phyloP scores from a whole-genome alignment of 2,329 filamentous ascomycete genomes.

The Exophiala oligosperma region DNA sequence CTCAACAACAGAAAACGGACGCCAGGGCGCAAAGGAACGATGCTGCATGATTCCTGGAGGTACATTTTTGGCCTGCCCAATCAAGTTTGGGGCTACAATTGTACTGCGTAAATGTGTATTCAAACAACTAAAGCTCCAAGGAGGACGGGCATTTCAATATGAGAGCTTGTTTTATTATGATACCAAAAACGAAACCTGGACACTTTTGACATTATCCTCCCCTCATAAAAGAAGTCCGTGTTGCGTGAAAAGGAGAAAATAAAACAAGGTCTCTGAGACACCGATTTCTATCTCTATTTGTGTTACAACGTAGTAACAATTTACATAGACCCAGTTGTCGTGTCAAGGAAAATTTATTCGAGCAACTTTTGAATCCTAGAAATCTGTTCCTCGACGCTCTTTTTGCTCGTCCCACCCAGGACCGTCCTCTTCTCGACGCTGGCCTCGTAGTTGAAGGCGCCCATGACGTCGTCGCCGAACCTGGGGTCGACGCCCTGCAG shows the following conservation, averaged over 20 bases:
- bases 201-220: not conserved
- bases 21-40: constrained; percentile 5
- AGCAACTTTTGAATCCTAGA: constrained; percentile 13
- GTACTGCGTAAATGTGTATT: not conserved
- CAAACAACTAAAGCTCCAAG: too few relatives aligned
- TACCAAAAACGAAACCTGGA: not conserved
- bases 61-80: not conserved
- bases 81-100: not conserved
- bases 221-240: not conserved
- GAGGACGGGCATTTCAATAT: too few relatives aligned
- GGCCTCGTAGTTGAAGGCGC: constrained; percentile 72
- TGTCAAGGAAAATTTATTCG: not conserved
- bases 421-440: constrained; percentile 78
- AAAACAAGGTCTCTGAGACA: not conserved
- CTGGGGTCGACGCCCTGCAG: constrained; percentile 66
- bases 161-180: not conserved
- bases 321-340: not conserved
- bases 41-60: not conserved
- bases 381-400: constrained; percentile 63
- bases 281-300: not conserved
- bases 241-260: too few relatives aligned
- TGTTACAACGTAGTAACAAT: not conserved
- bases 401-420: constrained; percentile 75
- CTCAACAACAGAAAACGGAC: constrained; percentile 18
- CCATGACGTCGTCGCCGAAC: constrained; percentile 68